Percentiles rank a stretch among this genome's conserved stretches.
Conservation (phyloP, 2,329 filamentous ascomycete species). For the Trichoderma sp. region DNA sequence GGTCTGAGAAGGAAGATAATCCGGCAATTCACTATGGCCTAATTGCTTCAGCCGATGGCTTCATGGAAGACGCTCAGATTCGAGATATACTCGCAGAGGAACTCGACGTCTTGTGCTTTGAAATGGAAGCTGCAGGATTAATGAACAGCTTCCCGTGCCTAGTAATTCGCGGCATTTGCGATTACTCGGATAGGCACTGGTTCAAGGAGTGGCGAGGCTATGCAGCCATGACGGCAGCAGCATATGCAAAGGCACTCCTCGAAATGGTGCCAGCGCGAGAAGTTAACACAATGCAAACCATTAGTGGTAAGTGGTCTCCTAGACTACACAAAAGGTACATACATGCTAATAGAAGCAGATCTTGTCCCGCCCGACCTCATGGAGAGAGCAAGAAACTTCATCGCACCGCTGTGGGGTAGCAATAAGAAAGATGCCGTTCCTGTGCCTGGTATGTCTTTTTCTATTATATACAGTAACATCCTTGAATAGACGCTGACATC, state of each 20-base stretch:
- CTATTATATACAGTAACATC: no score
- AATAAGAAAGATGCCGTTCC: background rate
- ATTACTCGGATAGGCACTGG: background rate
- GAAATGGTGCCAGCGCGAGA: accelerated
- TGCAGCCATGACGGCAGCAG: background rate
- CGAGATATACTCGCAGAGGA: background rate
- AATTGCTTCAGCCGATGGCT: background rate
- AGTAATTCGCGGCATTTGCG: background rate
- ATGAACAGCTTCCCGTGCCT: background rate
- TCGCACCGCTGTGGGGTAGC: background rate
- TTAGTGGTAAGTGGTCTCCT: background rate
- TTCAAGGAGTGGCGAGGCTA: background rate
- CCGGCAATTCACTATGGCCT: background rate
- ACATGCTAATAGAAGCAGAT: background rate
- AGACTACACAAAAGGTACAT: accelerated
- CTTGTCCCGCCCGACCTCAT: background rate
- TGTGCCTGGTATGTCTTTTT: background rate
- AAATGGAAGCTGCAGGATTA: conserved; percentile 26
- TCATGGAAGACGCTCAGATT: background rate
- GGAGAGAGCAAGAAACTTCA: background rate
- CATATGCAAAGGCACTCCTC: background rate
- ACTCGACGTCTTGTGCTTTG: background rate
- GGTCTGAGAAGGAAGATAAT: background rate
- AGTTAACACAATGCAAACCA: background rate
- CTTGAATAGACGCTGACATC: background rate